Evolutionary conservation across 2,329 filamentous ascomycete species (phyloP).

Genomic region (Colletotrichum costaricense): DNA sequence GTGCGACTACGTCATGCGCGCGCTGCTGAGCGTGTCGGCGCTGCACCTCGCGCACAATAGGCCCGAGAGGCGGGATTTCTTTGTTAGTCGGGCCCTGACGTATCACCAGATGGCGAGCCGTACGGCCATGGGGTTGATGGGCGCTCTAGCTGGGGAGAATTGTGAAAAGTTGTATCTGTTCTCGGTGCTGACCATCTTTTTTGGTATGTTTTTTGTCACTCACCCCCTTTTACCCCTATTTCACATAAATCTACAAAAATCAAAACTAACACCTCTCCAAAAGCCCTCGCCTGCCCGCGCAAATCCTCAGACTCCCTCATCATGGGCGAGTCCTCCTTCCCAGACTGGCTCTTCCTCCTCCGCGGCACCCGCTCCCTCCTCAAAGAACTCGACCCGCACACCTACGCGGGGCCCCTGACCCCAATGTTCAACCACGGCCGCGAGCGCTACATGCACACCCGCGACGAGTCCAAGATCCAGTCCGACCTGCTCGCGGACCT

Average conservation of each 20-base stretch:
- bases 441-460: slow-evolving; percentile 37
- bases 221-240: background rate
- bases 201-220: slow-evolving; percentile 37
- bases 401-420: slow-evolving; percentile 35
- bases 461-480: slow-evolving; percentile 26
- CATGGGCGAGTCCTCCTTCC: slow-evolving; percentile 43
- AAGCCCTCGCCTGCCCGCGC: slow-evolving; percentile 43
- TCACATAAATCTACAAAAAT: background rate
- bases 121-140: slow-evolving; percentile 37
- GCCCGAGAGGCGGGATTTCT: slow-evolving; percentile 50
- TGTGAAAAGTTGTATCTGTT: slow-evolving; percentile 43
- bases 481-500: slow-evolving; percentile 38
- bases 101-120: slow-evolving; percentile 36
- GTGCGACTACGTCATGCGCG: slow-evolving; percentile 60
- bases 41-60: slow-evolving; percentile 58
- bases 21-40: slow-evolving; percentile 61
- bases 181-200: slow-evolving; percentile 47
- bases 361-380: slow-evolving; percentile 42
- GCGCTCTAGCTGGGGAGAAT: slow-evolving; percentile 35
- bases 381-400: slow-evolving; percentile 36
- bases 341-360: slow-evolving; percentile 47
- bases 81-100: slow-evolving; percentile 41
- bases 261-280: background rate
- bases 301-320: slow-evolving; percentile 44
- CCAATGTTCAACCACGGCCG: slow-evolving; percentile 40